Evolutionary conservation across 805 yeast species (phyloP), one percentile per base, ranked within the genome.

Genomic region (Barnettozyma populi): DNA sequence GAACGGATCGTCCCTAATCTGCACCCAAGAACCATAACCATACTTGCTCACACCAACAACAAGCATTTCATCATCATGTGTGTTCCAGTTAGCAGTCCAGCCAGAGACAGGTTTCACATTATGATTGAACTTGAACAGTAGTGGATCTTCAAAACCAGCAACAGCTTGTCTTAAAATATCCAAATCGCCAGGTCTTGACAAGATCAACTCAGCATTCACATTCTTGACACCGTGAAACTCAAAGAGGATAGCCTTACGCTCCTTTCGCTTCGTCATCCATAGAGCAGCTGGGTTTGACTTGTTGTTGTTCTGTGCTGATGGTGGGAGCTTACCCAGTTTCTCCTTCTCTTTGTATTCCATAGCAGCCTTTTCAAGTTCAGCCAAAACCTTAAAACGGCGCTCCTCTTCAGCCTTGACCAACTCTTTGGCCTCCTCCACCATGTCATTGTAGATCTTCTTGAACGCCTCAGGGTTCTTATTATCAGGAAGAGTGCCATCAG

Each of bases 21-120:
- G 90, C 3, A 76, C 64, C 99, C 99, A 94, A 1, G 96, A 83
- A 16, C 98, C 98, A 65, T 89, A 90, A 0, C 99, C 99, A 66
- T 90, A 90, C 67, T 88, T 90, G 60, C 78, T 76, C 20, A 92
- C 86, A 53, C 99, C 99, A 32, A 86, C 79, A 51, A 94, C 65
- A 46, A 94, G 73, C 80, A 82, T 86, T 44, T 90, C 86, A 64
- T 94, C 99, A 62, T 94, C 96, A 29, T 74, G 79, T 13, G 75
- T 72, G 3, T 73, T 72, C 99, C 99, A 94, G 25, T 80, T 81
- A 57, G 96, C 87, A 45, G 79, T 78, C 99, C 99, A 94, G 40
- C 86, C 92, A 59, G 81, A 82, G 9, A 90, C 98, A 21, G 83
- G 80, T 67, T 90, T 90, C 18, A 94, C 86, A 13, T 73, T 69